A percentile compares a stretch with the other conserved stretches of the same genome.
phyloP scores from a whole-genome alignment of 1,284 basidiomycete genomes.

The Xerocomus subilludens region DNA sequence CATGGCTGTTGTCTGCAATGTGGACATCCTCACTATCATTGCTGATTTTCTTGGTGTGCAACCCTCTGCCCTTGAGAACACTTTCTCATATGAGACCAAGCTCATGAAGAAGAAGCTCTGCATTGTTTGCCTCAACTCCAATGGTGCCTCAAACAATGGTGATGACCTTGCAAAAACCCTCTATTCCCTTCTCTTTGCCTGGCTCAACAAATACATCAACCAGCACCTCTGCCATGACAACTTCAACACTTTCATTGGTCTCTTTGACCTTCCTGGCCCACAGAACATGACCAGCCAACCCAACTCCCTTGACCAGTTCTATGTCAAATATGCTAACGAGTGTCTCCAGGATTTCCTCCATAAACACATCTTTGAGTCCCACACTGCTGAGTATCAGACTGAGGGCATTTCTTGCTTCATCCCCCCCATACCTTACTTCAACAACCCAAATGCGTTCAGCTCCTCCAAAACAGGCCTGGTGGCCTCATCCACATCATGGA shows the following conservation, averaged over 20 bases:
- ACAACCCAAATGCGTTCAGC: constrained; percentile 91
- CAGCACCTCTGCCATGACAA: constrained; percentile 92
- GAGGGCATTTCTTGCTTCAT: constrained; percentile 84
- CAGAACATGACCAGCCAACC: constrained; percentile 86
- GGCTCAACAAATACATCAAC: constrained; percentile 97
- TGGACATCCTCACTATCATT: constrained; percentile 81
- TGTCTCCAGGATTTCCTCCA: constrained; percentile 88
- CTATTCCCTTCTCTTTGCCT: constrained; percentile 94
- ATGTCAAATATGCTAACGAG: constrained; percentile 96
- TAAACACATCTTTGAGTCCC: constrained; percentile 81
- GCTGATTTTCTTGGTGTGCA: constrained; percentile 93
- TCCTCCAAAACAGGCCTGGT: constrained; percentile 89
- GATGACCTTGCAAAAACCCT: constrained; percentile 94
- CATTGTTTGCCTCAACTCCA: constrained; percentile 94
- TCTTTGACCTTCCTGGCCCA: constrained; percentile 95
- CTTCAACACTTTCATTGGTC: constrained; percentile 91
- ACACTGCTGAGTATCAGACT: constrained; percentile 82
- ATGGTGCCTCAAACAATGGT: constrained; percentile 90
- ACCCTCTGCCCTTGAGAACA: constrained; percentile 78
- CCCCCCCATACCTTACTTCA: constrained; percentile 85
- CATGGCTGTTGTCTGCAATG: constrained; percentile 86
- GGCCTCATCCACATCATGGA: constrained; percentile 98
- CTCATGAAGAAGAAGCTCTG: constrained; percentile 96
- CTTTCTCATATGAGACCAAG: constrained; percentile 92
- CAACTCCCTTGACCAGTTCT: constrained; percentile 96